Evolutionary conservation across 2,329 filamentous ascomycete species (phyloP).

Genomic region (Simplicillium aogashimaense): DNA sequence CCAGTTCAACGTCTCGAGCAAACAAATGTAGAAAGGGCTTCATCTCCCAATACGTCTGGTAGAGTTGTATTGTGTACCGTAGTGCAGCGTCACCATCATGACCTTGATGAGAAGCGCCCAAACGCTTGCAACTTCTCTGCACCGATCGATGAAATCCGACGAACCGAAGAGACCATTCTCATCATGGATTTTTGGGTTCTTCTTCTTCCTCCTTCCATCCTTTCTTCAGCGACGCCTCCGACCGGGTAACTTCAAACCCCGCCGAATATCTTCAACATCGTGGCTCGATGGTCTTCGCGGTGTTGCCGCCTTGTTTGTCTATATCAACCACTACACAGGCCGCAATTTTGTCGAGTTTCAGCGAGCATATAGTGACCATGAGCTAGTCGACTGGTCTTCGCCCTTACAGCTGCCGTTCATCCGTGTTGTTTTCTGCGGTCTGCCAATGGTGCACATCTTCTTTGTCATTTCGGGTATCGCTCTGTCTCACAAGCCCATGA

Average conservation of each 20-base stretch:
- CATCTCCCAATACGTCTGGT: too few relatives aligned
- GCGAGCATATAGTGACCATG: constrained; percentile 22
- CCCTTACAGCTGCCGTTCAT: constrained; percentile 33
- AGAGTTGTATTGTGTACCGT: too few relatives aligned
- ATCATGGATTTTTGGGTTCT: neutral
- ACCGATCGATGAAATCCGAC: too few relatives aligned
- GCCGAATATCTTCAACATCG: constrained; percentile 29
- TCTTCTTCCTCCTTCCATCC: constrained; percentile 18
- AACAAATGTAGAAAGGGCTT: too few relatives aligned
- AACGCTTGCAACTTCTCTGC: too few relatives aligned
- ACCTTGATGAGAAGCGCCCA: too few relatives aligned
- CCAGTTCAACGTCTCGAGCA: too few relatives aligned
- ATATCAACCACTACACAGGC: constrained; percentile 36
- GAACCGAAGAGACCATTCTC: too few relatives aligned
- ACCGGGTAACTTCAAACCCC: constrained; percentile 10
- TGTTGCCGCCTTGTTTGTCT: constrained; percentile 34
- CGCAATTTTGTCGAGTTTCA: neutral
- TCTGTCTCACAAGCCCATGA: constrained; percentile 35
- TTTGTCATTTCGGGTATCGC: constrained; percentile 45
- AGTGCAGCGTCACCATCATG: too few relatives aligned
- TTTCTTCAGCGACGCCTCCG: constrained; percentile 20
- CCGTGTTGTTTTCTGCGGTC: constrained; percentile 33
- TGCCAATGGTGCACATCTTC: constrained; percentile 40
- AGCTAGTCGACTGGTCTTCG: constrained; percentile 24
- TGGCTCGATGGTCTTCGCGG: constrained; percentile 40